Percentiles rank a stretch among this genome's conserved stretches.
Conservation (phyloP, 2,329 filamentous ascomycete species). For the Fusarium sp. region DNA sequence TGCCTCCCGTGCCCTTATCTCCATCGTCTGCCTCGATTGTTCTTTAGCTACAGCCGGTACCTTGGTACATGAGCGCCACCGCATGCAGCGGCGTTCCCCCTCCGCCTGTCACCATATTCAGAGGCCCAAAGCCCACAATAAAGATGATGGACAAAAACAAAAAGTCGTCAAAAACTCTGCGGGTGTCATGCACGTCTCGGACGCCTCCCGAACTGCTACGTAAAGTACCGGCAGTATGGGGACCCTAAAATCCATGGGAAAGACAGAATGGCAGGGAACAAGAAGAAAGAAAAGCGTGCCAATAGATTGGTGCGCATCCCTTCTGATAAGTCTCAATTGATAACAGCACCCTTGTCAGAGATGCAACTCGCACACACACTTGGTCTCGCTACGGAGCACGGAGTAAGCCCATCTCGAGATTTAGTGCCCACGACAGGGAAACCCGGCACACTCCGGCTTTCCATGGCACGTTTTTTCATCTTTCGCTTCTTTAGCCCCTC, state of each 20-base stretch:
- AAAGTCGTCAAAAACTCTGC: slow-evolving; percentile 3
- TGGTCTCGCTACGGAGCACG: too few relatives aligned
- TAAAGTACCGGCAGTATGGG: slow-evolving; percentile 23
- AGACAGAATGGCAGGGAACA: slow-evolving; percentile 2
- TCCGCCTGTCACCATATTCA: neutral
- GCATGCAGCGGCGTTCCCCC: slow-evolving; percentile 3
- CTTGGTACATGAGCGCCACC: neutral
- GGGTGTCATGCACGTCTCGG: slow-evolving; percentile 36
- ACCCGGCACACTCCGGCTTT: slow-evolving; percentile 34
- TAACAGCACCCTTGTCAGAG: slow-evolving; percentile 11
- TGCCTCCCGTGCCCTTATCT: neutral
- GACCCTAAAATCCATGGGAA: slow-evolving; percentile 9
- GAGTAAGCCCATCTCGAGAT: neutral
- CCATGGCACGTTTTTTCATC: slow-evolving; percentile 36
- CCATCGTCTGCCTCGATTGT: neutral
- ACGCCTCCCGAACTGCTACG: slow-evolving; percentile 41
- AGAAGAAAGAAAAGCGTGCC: neutral
- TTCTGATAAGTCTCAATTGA: neutral
- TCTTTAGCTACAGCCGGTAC: neutral
- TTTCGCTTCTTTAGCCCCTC: neutral
- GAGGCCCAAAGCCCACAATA: neutral
- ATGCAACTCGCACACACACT: slow-evolving; percentile 5
- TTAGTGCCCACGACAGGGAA: neutral
- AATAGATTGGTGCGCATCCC: slow-evolving; percentile 3
- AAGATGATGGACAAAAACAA: slow-evolving; percentile 7